These are phyloP conservation scores for Xylaria cubensis DNA, from an alignment of 495 filamentous ascomycete species.

Conservation along the genomic window DNA sequence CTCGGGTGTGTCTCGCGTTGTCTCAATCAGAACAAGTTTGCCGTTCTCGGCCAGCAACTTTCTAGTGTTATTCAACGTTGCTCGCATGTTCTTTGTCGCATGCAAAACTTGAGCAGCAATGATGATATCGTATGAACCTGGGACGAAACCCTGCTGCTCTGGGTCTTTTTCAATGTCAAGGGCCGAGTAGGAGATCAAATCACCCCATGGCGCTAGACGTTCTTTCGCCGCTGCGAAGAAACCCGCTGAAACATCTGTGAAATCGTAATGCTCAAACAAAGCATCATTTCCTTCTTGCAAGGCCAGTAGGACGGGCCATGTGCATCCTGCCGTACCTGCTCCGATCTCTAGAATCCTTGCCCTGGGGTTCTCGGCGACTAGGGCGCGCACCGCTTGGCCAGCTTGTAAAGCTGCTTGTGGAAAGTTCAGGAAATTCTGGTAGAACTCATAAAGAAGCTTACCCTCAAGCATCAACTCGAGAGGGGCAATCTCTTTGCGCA, in stretches of 20 bases:
- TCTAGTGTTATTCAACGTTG: slow-evolving; percentile 48
- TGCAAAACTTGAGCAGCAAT: slow-evolving; percentile 44
- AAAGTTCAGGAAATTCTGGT: slow-evolving; percentile 31
- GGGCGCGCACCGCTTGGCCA: slow-evolving; percentile 16
- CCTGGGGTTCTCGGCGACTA: slow-evolving; percentile 42
- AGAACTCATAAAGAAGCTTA: slow-evolving; percentile 40
- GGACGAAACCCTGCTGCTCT: slow-evolving; percentile 29
- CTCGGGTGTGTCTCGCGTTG: slow-evolving; percentile 41
- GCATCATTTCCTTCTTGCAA: no score
- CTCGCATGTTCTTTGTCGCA: slow-evolving; percentile 45
- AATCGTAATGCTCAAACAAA: slow-evolving; percentile 43
- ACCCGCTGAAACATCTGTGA: slow-evolving; percentile 57
- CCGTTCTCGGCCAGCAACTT: slow-evolving; percentile 50
- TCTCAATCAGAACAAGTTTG: slow-evolving; percentile 43
- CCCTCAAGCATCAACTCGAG: slow-evolving; percentile 49
- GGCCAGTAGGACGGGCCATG: slow-evolving; percentile 15
- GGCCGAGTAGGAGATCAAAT: slow-evolving; percentile 36
- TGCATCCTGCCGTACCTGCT: slow-evolving; percentile 45
- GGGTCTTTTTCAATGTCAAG: slow-evolving; percentile 50
- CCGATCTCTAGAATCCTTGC: slow-evolving; percentile 51
- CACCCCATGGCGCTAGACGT: slow-evolving; percentile 14
- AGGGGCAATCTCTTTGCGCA: slow-evolving; percentile 44
- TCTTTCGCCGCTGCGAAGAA: slow-evolving; percentile 49
- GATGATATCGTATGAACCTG: slow-evolving; percentile 30
- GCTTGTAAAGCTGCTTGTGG: slow-evolving; percentile 26